Evolutionary conservation across 352 stramenopile species (phyloP).

Genomic region (Phytophthora tubulina): DNA sequence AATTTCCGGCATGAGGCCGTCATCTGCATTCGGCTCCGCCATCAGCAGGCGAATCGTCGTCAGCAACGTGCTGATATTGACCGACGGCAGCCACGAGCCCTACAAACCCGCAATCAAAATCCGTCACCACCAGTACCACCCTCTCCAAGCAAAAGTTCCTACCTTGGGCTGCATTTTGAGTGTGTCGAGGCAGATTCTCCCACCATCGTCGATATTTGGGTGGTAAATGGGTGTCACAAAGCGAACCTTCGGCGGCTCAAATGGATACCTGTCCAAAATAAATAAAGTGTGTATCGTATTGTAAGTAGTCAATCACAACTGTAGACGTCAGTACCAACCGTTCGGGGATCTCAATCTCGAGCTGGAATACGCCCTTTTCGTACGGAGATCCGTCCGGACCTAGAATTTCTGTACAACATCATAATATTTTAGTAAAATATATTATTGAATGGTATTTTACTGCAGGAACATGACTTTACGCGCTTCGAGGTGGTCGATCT

Average conservation of each 20-base stretch:
- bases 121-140: neutral
- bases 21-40: conserved; percentile 91
- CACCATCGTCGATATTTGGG: conserved; percentile 87
- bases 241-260: conserved; percentile 83
- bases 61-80: conserved; percentile 92
- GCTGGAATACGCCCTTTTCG: conserved; percentile 75
- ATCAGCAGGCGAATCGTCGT: conserved; percentile 93
- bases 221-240: conserved; percentile 88
- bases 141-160: neutral
- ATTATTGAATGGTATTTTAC: neutral
- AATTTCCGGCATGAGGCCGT: conserved; percentile 92
- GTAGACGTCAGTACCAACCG: conserved; percentile 9
- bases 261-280: conserved; percentile 69
- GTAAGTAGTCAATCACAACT: neutral
- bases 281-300: neutral
- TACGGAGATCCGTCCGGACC: conserved; percentile 86
- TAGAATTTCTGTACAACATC: conserved; percentile 64
- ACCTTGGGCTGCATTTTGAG: conserved; percentile 93
- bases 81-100: conserved; percentile 92
- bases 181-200: conserved; percentile 92
- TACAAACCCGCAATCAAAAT: conserved; percentile 33
- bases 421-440: conserved; percentile 4
- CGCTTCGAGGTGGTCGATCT: conserved; percentile 78
- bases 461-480: conserved; percentile 40
- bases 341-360: conserved; percentile 83